A percentile compares a stretch with the other conserved stretches of the same genome.
phyloP scores from a whole-genome alignment of 257 asterid species.

The Nicotiana undulata region DNA sequence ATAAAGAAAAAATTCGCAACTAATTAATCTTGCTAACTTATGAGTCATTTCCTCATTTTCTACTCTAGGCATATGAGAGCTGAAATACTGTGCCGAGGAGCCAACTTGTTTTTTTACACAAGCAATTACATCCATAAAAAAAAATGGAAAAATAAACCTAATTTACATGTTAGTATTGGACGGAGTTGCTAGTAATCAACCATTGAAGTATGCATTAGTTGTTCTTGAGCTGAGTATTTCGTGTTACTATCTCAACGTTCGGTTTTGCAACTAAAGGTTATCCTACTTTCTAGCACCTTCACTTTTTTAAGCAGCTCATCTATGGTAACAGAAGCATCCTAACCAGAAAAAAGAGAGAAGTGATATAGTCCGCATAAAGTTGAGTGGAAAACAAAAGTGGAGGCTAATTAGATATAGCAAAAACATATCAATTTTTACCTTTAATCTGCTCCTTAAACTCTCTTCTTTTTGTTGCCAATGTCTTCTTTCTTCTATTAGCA shows the following conservation, averaged over 20 bases:
- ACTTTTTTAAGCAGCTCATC: slow-evolving; percentile 36
- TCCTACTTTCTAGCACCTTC: slow-evolving; percentile 20
- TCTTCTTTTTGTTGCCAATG: slow-evolving; percentile 38
- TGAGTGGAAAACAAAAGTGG: neutral
- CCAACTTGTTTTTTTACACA: neutral
- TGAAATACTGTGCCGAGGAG: neutral
- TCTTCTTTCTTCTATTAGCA: slow-evolving; percentile 34
- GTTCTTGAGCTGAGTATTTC: neutral
- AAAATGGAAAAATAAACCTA: too few relatives aligned
- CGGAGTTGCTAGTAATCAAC: neutral
- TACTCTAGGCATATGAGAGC: neutral
- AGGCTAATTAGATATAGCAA: neutral
- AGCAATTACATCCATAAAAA: neutral
- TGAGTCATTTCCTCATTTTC: neutral
- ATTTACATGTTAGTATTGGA: neutral
- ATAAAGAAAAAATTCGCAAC: too few relatives aligned
- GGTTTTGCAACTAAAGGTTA: slow-evolving; percentile 2
- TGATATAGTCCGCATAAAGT: neutral
- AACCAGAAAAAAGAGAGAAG: neutral
- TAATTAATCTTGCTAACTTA: too few relatives aligned
- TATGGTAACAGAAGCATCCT: slow-evolving; percentile 52
- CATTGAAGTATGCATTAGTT: neutral
- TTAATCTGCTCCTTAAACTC: slow-evolving; percentile 28
- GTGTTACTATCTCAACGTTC: neutral
- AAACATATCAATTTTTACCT: slow-evolving; percentile 14